phyloP scores from a whole-genome alignment of 306 rosid genomes.

The Trifolium fragiferum region DNA sequence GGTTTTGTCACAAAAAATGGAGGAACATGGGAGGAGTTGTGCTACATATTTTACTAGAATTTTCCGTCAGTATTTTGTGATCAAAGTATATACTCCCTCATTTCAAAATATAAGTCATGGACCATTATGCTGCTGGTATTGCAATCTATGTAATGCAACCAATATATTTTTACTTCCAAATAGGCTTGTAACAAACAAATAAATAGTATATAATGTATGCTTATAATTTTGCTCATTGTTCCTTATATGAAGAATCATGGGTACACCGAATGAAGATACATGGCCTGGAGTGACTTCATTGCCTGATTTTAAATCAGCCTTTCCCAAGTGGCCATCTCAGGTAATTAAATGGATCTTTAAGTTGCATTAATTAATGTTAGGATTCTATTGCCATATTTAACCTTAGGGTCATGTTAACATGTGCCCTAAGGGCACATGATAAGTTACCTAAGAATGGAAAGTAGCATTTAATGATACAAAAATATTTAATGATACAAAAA shows the following conservation, averaged over 20 bases:
- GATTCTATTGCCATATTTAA: constrained; percentile 11
- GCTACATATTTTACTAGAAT: background rate
- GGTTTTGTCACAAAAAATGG: background rate
- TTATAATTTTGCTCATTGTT: constrained; percentile 34
- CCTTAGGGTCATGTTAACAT: too few species aligned
- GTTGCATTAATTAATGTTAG: constrained; percentile 20
- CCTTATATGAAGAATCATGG: constrained; percentile 75
- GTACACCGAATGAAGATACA: constrained; percentile 92
- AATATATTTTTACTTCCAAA: constrained; percentile 31
- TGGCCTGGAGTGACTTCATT: constrained; percentile 97
- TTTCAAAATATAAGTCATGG: background rate
- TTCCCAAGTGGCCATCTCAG: constrained; percentile 89
- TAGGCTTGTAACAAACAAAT: constrained; percentile 36
- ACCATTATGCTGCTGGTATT: background rate
- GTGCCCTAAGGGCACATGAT: too few species aligned
- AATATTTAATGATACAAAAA: too few species aligned
- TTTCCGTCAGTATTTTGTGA: background rate
- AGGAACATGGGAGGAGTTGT: background rate
- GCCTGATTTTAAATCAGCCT: constrained; percentile 95
- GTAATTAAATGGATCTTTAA: constrained; percentile 47
- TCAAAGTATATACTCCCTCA: background rate
- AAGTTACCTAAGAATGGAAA: too few species aligned
- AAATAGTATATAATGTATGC: constrained; percentile 33
- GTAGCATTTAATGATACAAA: too few species aligned
- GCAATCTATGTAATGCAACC: constrained; percentile 30